A percentile compares a stretch with the other conserved stretches of the same genome.
Conservation (phyloP, 768 basidiomycete genomes). For the Dacryopinax primogenitus region DNA sequence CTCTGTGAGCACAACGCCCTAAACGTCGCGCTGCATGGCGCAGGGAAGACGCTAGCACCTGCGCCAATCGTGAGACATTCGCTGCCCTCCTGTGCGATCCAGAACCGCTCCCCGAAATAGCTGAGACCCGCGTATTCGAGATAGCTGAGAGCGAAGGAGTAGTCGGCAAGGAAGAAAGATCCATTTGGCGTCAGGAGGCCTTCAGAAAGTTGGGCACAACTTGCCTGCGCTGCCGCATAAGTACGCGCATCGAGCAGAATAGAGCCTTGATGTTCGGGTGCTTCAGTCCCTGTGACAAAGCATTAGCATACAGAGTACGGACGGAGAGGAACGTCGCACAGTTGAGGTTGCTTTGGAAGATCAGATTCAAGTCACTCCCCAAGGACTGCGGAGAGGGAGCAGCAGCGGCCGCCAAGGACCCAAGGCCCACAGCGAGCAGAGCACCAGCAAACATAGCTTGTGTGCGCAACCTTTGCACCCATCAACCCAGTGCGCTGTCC, state of each 20-base stretch:
- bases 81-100: slow-evolving; percentile 9
- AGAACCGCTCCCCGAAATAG: slow-evolving; percentile 10
- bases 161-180: slow-evolving; percentile 10
- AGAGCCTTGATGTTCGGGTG: slow-evolving; percentile 11
- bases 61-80: neutral
- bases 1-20: slow-evolving; percentile 25
- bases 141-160: slow-evolving; percentile 6
- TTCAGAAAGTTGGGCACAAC: slow-evolving; percentile 12
- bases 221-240: slow-evolving; percentile 10
- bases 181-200: slow-evolving; percentile 9
- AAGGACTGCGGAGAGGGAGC: neutral
- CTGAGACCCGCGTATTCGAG: neutral
- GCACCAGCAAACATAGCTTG: neutral
- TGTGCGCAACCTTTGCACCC: too few relatives aligned
- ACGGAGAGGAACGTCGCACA: slow-evolving; percentile 15
- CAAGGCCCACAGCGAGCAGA: neutral
- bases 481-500: too few relatives aligned
- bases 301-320: neutral
- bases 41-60: neutral
- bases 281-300: slow-evolving; percentile 14
- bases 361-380: slow-evolving; percentile 19
- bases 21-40: slow-evolving; percentile 16
- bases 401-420: neutral
- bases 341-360: slow-evolving; percentile 29
- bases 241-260: slow-evolving; percentile 12